Evolutionary conservation across 768 basidiomycete genomes (phyloP), one percentile per base, ranked within the genome.

Genomic region (Clavulina sp.): DNA sequence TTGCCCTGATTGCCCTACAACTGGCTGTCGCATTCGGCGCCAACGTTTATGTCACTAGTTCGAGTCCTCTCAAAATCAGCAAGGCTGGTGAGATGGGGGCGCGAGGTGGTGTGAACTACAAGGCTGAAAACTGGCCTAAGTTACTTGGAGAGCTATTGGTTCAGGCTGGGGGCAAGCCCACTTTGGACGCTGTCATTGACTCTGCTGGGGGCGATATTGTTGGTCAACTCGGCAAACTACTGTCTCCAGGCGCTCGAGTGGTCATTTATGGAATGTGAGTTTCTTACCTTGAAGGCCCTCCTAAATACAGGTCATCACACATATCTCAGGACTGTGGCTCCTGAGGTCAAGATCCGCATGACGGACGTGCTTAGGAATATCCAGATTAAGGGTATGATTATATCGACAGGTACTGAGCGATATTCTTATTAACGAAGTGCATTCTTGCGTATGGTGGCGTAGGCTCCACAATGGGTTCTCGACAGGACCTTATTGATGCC

Each of bases 381-480:
- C 38, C 75, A 78, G 56, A 66, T 91, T 34, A 69, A 84, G 29
- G 86, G 85, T 84, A 24, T 28, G 9, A n/a, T n/a, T n/a, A n/a
- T n/a, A n/a, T n/a, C n/a, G n/a, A n/a, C n/a, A n/a, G n/a, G n/a
- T n/a, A n/a, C n/a, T n/a, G n/a, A n/a, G n/a, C n/a, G n/a, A n/a
- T n/a, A n/a, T n/a, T n/a, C n/a, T n/a, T 19, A 24, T 4, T n/a
- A n/a, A n/a, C n/a, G n/a, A n/a, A n/a, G n/a, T n/a, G n/a, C n/a
- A n/a, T n/a, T n/a, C n/a, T n/a, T n/a, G n/a, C n/a, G n/a, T n/a
- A n/a, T n/a, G n/a, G n/a, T n/a, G n/a, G n/a, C n/a, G n/a, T n/a
- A 85, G 85, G 84, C 32, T 83, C 83, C 1, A 85, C 80, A 26
- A 85, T 89, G 84, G 86, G 84, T 16, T 86, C 84, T 5, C 75